Conservation (phyloP, 768 basidiomycete species). For the Pleurotus tuoliensis region DNA sequence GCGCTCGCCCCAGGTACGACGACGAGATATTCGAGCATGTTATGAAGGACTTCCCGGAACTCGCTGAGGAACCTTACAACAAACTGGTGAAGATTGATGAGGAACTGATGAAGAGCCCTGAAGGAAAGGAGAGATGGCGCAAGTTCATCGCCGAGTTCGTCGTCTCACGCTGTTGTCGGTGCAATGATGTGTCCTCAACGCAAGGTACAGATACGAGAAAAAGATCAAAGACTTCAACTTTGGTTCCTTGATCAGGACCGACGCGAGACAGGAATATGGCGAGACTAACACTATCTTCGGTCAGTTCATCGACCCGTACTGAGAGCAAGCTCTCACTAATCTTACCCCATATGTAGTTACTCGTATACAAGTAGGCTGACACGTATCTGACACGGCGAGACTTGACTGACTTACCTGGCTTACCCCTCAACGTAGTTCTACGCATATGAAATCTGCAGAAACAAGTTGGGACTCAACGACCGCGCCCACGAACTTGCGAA, state of each 20-base stretch:
- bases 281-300: conserved; percentile 95
- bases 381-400: conserved; percentile 11
- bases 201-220: conserved; percentile 68
- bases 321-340: neutral
- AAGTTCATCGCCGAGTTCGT: conserved; percentile 73
- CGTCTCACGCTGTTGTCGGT: conserved; percentile 1
- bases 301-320: conserved; percentile 25
- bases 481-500: conserved; percentile 78
- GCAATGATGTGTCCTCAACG: neutral
- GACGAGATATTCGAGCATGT: conserved; percentile 87
- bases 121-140: conserved; percentile 89
- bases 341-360: conserved; percentile 39
- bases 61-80: conserved; percentile 42
- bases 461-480: conserved; percentile 88
- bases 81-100: conserved; percentile 69
- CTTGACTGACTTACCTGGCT: neutral
- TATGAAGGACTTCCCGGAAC: conserved; percentile 78
- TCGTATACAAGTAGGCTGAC: conserved; percentile 57
- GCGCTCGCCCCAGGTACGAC: conserved; percentile 54
- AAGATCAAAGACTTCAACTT: conserved; percentile 95
- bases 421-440: conserved; percentile 64
- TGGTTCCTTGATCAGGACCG: conserved; percentile 86
- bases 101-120: conserved; percentile 85
- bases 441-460: conserved; percentile 79
- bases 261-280: conserved; percentile 77